phyloP scores from a whole-genome alignment of 192 early-diverging fungal genomes.

The Pilobolus umbonatus region DNA sequence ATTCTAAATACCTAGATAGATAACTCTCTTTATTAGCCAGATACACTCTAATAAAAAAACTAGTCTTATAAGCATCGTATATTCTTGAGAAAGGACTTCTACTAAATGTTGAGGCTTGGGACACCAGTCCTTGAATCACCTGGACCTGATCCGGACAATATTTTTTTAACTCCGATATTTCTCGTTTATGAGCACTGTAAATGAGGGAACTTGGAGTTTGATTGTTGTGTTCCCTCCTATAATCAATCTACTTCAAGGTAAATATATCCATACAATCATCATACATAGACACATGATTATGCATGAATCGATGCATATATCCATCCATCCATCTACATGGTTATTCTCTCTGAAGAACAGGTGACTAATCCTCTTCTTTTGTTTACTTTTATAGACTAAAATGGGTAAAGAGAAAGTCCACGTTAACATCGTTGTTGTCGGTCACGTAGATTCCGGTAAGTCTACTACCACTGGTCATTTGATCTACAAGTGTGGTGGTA shows the following conservation, averaged over 20 bases:
- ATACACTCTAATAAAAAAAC: too few species aligned
- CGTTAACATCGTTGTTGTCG: constrained; percentile 94
- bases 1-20: too few species aligned
- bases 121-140: too few species aligned
- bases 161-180: too few species aligned
- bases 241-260: constrained; percentile 4
- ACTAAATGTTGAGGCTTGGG: too few species aligned
- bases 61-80: too few species aligned
- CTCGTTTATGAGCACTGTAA: too few species aligned
- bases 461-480: constrained; percentile 99
- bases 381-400: background rate
- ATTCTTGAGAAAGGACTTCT: too few species aligned
- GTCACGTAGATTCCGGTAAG: constrained; percentile 99
- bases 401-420: constrained; percentile 82
- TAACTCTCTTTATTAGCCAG: too few species aligned
- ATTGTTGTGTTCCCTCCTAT: background rate
- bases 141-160: too few species aligned
- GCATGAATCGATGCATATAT: background rate
- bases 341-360: too few species aligned
- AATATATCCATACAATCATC: background rate
- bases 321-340: constrained; percentile 15
- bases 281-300: background rate
- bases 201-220: too few species aligned
- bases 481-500: constrained; percentile 99
- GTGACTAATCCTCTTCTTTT: background rate